A percentile compares a stretch with the other conserved stretches of the same genome.
Conservation (phyloP, 352 stramenopile species). For the Elongisporangium senticosum region DNA sequence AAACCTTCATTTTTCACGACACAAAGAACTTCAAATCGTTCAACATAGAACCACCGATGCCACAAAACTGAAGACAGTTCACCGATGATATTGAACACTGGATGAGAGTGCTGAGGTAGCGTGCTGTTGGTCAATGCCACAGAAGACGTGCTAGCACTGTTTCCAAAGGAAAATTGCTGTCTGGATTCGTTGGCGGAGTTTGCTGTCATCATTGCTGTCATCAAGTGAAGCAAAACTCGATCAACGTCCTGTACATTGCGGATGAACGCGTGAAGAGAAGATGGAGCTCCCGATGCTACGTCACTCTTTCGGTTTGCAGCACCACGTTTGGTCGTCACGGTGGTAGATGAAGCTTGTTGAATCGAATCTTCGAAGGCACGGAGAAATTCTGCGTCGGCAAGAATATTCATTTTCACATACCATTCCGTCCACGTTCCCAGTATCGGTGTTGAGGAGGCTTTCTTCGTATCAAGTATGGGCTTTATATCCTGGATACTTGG, state of each 20-base stretch:
- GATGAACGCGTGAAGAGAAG: constrained; percentile 74
- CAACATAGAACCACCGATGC: constrained; percentile 88
- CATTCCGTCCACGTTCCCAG: constrained; percentile 53
- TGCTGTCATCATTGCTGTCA: constrained; percentile 52
- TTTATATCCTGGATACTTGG: neutral
- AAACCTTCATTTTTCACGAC: constrained; percentile 66
- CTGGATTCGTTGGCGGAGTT: constrained; percentile 14
- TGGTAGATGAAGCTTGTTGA: constrained; percentile 13
- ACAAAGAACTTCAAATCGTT: constrained; percentile 78
- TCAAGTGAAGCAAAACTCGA: constrained; percentile 75
- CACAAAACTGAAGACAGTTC: constrained; percentile 82
- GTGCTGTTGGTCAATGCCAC: constrained; percentile 31
- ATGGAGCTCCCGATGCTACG: constrained; percentile 20
- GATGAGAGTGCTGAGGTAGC: constrained; percentile 43
- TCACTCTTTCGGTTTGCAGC: neutral
- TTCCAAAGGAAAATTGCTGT: constrained; percentile 73
- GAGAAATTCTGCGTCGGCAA: constrained; percentile 77
- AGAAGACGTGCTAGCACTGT: constrained; percentile 23
- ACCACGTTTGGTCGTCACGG: constrained; percentile 1
- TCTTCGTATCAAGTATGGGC: neutral
- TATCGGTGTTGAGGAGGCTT: neutral
- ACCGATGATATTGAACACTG: constrained; percentile 88
- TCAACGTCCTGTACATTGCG: constrained; percentile 85
- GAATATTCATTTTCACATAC: constrained; percentile 85
- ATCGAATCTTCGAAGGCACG: constrained; percentile 71